Evolutionary conservation across 768 basidiomycete genomes (phyloP).

Genomic region (Suillus bovinus): DNA sequence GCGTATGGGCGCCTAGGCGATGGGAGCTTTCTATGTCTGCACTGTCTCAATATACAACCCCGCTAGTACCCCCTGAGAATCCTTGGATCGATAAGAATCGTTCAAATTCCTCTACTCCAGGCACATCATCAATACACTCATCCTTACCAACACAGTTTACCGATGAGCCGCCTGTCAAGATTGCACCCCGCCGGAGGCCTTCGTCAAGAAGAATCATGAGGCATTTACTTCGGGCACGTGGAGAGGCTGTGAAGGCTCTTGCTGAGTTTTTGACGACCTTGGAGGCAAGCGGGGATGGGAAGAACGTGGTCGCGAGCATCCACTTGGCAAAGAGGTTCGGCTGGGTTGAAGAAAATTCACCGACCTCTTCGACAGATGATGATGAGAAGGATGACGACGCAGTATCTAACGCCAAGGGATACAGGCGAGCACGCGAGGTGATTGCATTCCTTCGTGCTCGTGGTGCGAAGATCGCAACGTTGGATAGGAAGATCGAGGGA

Average conservation of each 20-base stretch:
- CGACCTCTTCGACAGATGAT: conserved; percentile 17
- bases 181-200: conserved; percentile 46
- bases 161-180: conserved; percentile 38
- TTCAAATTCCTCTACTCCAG: conserved; percentile 23
- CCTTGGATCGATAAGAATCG: conserved; percentile 65
- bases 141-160: conserved; percentile 23
- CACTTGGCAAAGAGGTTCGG: conserved; percentile 50
- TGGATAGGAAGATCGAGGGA: conserved; percentile 46
- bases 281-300: conserved; percentile 44
- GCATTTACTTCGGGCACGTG: conserved; percentile 85
- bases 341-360: conserved; percentile 35
- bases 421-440: conserved; percentile 71
- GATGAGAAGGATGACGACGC: conserved; percentile 27
- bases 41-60: conserved; percentile 71
- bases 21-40: conserved; percentile 82
- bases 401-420: conserved; percentile 41
- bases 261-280: conserved; percentile 71
- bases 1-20: conserved; percentile 85
- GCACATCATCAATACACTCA: conserved; percentile 5
- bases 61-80: conserved; percentile 63
- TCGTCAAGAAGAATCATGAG: conserved; percentile 84
- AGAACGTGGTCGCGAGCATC: conserved; percentile 47
- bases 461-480: conserved; percentile 69
- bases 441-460: conserved; percentile 63
- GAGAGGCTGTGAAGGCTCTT: conserved; percentile 77